Evolutionary conservation across 2,329 filamentous ascomycete genomes (phyloP).

Genomic region (Microcera coccophila): DNA sequence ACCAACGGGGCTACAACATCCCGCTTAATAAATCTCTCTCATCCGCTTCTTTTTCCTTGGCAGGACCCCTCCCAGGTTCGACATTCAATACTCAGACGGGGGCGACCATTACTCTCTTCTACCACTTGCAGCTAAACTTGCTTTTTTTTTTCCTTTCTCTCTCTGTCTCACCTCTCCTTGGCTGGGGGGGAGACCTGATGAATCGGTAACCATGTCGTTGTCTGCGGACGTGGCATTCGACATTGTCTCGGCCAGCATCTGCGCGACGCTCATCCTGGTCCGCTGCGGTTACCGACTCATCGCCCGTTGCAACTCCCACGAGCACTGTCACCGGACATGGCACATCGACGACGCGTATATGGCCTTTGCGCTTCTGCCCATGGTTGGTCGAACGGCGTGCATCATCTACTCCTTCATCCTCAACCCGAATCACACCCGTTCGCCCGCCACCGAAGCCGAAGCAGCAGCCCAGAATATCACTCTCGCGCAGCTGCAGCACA

Average conservation of each 20-base stretch:
- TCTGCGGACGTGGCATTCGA: constrained; percentile 26
- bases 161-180: too few relatives aligned
- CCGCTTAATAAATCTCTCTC: neutral
- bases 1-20: neutral
- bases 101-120: neutral
- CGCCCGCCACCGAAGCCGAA: constrained; percentile 17
- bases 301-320: constrained; percentile 25
- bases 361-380: constrained; percentile 29
- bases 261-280: constrained; percentile 25
- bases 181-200: too few relatives aligned
- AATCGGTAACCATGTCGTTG: constrained; percentile 14
- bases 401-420: constrained; percentile 25
- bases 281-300: constrained; percentile 28
- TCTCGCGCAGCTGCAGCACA: constrained; percentile 11
- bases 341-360: constrained; percentile 32
- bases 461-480: constrained; percentile 15
- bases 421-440: constrained; percentile 25
- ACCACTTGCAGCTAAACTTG: neutral
- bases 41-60: neutral
- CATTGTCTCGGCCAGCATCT: constrained; percentile 26
- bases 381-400: constrained; percentile 25
- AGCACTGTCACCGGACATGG: constrained; percentile 29
- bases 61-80: neutral
- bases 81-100: neutral
- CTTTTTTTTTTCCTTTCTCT: too few relatives aligned